phyloP scores from a whole-genome alignment of 1,284 basidiomycete species.

The Ceratobasidium sp. region DNA sequence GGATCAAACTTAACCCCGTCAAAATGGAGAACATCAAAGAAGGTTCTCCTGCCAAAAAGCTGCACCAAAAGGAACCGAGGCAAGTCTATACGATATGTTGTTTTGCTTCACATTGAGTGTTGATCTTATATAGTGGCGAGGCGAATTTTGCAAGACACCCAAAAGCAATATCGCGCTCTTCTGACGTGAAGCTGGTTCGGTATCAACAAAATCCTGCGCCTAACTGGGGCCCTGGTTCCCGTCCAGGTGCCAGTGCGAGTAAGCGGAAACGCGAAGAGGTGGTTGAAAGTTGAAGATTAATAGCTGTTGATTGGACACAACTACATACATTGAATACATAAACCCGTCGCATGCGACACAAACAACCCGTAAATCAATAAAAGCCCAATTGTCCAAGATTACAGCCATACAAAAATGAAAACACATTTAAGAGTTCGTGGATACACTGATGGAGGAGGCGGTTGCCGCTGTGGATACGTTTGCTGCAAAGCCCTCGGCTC shows the following conservation, averaged over 20 bases:
- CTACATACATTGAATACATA: constrained; percentile 21
- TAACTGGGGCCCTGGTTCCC: constrained; percentile 83
- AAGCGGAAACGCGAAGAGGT: constrained; percentile 35
- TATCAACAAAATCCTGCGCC: constrained; percentile 92
- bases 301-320: constrained; percentile 21
- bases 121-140: constrained; percentile 56
- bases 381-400: neutral
- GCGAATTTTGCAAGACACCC: constrained; percentile 80
- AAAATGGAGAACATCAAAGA: constrained; percentile 80
- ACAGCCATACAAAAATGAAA: neutral
- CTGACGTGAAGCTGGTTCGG: constrained; percentile 76
- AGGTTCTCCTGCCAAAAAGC: constrained; percentile 67
- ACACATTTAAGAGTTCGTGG: neutral
- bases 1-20: constrained; percentile 79
- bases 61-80: constrained; percentile 73
- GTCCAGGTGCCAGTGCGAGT: constrained; percentile 22
- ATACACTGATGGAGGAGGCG: constrained; percentile 1
- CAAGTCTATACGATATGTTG: constrained; percentile 51
- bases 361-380: neutral
- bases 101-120: neutral
- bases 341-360: neutral
- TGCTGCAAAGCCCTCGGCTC: neutral
- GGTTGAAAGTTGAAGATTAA: constrained; percentile 14
- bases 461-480: neutral
- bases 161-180: constrained; percentile 62